These are phyloP conservation scores for Taphrina communis DNA, from an alignment of 1,139 yeast genomes.

Conservation along the genomic window DNA sequence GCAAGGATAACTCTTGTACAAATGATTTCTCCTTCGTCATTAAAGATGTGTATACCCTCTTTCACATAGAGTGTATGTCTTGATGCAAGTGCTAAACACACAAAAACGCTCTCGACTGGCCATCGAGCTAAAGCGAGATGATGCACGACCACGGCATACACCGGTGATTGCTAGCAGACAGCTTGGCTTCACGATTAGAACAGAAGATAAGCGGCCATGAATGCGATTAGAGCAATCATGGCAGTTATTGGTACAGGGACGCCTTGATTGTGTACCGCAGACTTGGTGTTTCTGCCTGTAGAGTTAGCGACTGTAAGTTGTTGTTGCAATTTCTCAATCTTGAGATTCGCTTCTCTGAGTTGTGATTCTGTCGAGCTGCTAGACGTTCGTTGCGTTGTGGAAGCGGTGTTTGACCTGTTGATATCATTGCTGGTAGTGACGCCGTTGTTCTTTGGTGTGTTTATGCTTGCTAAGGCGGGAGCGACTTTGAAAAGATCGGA, in stretches of 20 bases:
- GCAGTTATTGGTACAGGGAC: conserved; percentile 62
- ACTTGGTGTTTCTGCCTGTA: conserved; percentile 45
- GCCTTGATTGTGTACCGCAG: conserved; percentile 51
- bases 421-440: background rate
- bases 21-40: background rate
- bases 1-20: background rate
- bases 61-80: too few species aligned
- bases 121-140: background rate
- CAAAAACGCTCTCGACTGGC: too few species aligned
- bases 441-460: background rate
- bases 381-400: background rate
- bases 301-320: conserved; percentile 41
- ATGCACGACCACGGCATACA: background rate
- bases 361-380: conserved; percentile 16
- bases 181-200: conserved; percentile 52
- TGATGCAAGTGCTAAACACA: too few species aligned
- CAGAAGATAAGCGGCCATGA: conserved; percentile 66
- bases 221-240: conserved; percentile 61
- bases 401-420: background rate
- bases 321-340: conserved; percentile 46
- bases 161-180: background rate
- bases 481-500: conserved; percentile 19
- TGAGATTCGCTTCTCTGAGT: conserved; percentile 42
- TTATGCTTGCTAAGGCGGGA: conserved; percentile 12
- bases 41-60: background rate